Conservation (phyloP, 371 early-diverging fungal genomes). For the Mortierella sp. region DNA sequence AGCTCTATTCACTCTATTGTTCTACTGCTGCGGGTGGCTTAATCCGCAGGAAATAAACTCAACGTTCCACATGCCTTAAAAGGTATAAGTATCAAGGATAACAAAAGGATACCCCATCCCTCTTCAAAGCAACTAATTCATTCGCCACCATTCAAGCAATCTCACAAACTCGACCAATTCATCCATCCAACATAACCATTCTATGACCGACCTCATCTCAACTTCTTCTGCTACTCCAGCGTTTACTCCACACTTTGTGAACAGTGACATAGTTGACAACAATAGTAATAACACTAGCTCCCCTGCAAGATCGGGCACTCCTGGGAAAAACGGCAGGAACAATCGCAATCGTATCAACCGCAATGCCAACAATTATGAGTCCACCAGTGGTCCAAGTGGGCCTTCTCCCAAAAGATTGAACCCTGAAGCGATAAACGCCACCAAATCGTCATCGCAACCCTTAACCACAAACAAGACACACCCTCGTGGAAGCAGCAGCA, state of each 20-base stretch:
- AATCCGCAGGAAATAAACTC: slow-evolving; percentile 15
- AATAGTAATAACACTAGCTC: neutral
- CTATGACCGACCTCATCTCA: slow-evolving; percentile 15
- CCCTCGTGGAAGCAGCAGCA: slow-evolving; percentile 2
- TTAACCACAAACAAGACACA: neutral
- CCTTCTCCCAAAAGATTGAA: neutral
- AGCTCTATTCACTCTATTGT: too few relatives aligned
- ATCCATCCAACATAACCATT: neutral
- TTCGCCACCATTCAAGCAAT: neutral
- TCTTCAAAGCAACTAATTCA: neutral
- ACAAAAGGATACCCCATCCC: neutral
- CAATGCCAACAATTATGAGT: neutral
- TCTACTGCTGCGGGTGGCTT: slow-evolving; percentile 19
- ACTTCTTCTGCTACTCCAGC: slow-evolving; percentile 2
- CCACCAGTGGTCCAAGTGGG: neutral
- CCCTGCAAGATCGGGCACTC: neutral
- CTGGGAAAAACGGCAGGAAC: too few relatives aligned
- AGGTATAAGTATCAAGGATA: neutral
- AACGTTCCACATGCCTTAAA: neutral
- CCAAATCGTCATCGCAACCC: neutral
- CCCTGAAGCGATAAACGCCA: neutral
- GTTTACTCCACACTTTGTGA: slow-evolving; percentile 3
- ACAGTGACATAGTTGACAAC: neutral
- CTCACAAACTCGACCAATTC: neutral
- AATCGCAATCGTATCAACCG: neutral